These are phyloP conservation scores for Penicillium oxalicum DNA, from an alignment of 2,329 filamentous ascomycete genomes.

Conservation along the genomic window DNA sequence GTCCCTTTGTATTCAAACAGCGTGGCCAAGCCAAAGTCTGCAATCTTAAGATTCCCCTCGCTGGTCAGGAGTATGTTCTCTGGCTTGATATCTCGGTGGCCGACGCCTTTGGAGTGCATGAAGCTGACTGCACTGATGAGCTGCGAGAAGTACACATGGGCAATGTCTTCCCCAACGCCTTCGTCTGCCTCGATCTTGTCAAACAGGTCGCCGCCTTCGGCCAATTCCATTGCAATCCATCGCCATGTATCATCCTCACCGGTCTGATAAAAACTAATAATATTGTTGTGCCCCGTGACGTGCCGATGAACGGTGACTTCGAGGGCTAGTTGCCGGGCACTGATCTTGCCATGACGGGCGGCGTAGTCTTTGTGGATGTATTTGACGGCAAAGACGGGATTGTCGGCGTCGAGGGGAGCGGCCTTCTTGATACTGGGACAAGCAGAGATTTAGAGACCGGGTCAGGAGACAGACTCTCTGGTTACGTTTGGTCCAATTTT, in stretches of 20 bases:
- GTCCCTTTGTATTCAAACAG: slow-evolving; percentile 86
- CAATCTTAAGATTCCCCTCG: slow-evolving; percentile 83
- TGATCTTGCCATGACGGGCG: slow-evolving; percentile 78
- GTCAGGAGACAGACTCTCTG: neutral
- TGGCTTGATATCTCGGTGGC: slow-evolving; percentile 85
- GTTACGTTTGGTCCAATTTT: neutral
- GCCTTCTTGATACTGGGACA: slow-evolving; percentile 80
- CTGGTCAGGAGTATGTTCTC: slow-evolving; percentile 90
- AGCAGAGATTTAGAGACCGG: neutral
- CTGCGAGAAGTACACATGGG: slow-evolving; percentile 93
- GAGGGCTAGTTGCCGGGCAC: slow-evolving; percentile 81
- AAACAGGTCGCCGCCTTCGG: slow-evolving; percentile 91
- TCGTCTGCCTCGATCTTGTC: slow-evolving; percentile 99
- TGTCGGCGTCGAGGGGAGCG: slow-evolving; percentile 60
- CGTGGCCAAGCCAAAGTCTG: slow-evolving; percentile 93
- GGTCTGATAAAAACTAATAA: slow-evolving; percentile 85
- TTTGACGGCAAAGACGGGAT: slow-evolving; percentile 90
- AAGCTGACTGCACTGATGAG: slow-evolving; percentile 84
- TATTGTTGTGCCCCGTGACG: slow-evolving; percentile 82
- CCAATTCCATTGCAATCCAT: slow-evolving; percentile 98
- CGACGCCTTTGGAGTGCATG: slow-evolving; percentile 93
- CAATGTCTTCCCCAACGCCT: slow-evolving; percentile 88
- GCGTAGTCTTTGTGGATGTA: slow-evolving; percentile 98
- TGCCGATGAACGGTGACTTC: slow-evolving; percentile 87
- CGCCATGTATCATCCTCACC: slow-evolving; percentile 83